phyloP scores from a whole-genome alignment of 805 yeast species.

The Hanseniaspora guilliermondii region DNA sequence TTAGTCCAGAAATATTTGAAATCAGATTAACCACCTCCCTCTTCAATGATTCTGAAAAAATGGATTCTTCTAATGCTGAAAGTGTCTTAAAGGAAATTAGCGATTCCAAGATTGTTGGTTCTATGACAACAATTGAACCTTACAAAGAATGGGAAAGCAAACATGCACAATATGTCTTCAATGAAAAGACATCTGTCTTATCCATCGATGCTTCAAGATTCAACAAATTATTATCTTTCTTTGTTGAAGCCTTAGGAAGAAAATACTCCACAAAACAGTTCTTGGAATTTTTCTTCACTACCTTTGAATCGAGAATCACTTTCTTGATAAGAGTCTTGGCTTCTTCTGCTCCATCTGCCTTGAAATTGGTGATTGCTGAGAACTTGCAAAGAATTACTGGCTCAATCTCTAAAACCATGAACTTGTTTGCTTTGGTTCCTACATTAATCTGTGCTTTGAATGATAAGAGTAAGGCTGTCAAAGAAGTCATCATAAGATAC shows the following conservation, averaged over 20 bases:
- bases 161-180: conserved; percentile 22
- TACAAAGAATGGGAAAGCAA: conserved; percentile 26
- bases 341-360: conserved; percentile 47
- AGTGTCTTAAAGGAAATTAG: conserved; percentile 27
- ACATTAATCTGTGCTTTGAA: conserved; percentile 41
- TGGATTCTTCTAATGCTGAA: conserved; percentile 20
- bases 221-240: conserved; percentile 31
- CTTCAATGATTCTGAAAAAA: conserved; percentile 19
- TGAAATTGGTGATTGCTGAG: conserved; percentile 40
- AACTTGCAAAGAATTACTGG: conserved; percentile 28
- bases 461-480: conserved; percentile 40
- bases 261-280: conserved; percentile 27
- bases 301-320: conserved; percentile 37
- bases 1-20: conserved; percentile 40
- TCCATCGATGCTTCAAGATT: conserved; percentile 32
- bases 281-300: conserved; percentile 28
- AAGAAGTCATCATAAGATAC: conserved; percentile 32
- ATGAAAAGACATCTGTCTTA: conserved; percentile 26
- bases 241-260: conserved; percentile 34
- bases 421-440: conserved; percentile 47
- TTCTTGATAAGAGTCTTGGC: conserved; percentile 47
- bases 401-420: conserved; percentile 29
- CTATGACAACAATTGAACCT: conserved; percentile 18
- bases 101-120: conserved; percentile 22
- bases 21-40: conserved; percentile 59